Base-by-base conservation (phyloP, 2,329 filamentous ascomycete species). In the Proliferodiscus dingleyae region DNA sequence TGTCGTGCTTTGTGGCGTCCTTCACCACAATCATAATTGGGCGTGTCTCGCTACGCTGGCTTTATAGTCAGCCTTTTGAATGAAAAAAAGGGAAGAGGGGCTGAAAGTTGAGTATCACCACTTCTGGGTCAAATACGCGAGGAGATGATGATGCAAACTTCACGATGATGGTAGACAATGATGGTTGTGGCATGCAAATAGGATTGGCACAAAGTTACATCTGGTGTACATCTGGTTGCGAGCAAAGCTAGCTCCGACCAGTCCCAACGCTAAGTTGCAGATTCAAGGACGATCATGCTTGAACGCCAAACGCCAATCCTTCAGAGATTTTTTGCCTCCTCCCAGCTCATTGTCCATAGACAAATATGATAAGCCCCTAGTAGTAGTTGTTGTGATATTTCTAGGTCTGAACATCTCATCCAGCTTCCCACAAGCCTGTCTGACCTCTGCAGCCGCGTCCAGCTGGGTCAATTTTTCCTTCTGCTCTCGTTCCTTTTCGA, bases 401-500 rank as follows among this genome's bases (percentile, higher is more conserved):
- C 47, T 49, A 41, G 41, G 32, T 55, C 51, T 53, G 49, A 61
- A 58, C 54, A 62, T 26, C 37, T 52, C 47, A 9, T 56, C 52
- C 50, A 61, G 38, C 56, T 59, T 51, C 37, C 40, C 49, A 39
- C 43, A 51, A 48, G 52, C 46, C 53, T 62, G 58, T 49, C 52
- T 55, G 47, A 53, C 53, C 45, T 59, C 53, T 50, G 54, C 46
- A 46, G 54, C 57, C 44, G 52, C 57, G 51, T 59, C 57, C 56
- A 52, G 54, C 53, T 55, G 49, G 37, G 51, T 51, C 47, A 46
- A 39, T 44, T 51, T 40, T 30, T 49, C 46, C 45, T 50, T 41
- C 28, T 48, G 47, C 50, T 29, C 38, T 51, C 46, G 47, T 50
- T 61, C 54, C 32, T 45, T 56, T 44, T 58, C 54, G 29, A 63